A percentile compares a stretch with the other conserved stretches of the same genome.
phyloP scores from a whole-genome alignment of 176 grass and related monocot genomes.

The Juncus inflexus region DNA sequence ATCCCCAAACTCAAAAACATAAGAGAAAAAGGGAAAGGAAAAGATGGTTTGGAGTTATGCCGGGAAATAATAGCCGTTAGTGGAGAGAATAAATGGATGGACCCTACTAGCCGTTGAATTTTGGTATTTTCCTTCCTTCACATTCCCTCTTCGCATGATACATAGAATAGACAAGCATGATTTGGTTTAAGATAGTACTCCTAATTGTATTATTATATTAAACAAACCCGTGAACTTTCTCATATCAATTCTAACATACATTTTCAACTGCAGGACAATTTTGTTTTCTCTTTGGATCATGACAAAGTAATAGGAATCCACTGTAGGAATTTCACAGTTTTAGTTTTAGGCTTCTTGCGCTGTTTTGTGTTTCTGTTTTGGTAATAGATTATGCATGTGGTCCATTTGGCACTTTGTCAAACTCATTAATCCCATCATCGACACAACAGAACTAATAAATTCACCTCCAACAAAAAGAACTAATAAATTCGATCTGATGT shows the following conservation, averaged over 20 bases:
- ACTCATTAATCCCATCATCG: too few relatives aligned
- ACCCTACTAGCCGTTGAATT: conserved; percentile 17
- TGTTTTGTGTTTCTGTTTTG: neutral
- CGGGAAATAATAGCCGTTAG: conserved; percentile 9
- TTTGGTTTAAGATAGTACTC: neutral
- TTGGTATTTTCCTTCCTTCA: neutral
- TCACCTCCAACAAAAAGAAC: too few relatives aligned
- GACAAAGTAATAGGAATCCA: neutral
- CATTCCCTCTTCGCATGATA: neutral
- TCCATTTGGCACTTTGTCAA: too few relatives aligned
- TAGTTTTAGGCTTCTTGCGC: neutral
- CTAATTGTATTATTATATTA: neutral
- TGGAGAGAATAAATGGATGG: conserved; percentile 21
- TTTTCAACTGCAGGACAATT: neutral
- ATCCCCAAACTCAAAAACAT: neutral
- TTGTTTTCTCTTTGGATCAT: neutral
- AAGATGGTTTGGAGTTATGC: neutral
- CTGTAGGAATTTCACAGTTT: neutral
- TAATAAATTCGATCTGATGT: too few relatives aligned
- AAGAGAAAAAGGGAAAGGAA: neutral
- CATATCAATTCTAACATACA: neutral
- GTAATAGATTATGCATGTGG: too few relatives aligned
- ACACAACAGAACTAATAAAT: too few relatives aligned
- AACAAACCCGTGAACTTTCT: conserved; percentile 15
- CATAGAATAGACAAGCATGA: neutral